Base-by-base conservation (phyloP, 1,139 yeast species). In the Kodamaea fungicola region DNA sequence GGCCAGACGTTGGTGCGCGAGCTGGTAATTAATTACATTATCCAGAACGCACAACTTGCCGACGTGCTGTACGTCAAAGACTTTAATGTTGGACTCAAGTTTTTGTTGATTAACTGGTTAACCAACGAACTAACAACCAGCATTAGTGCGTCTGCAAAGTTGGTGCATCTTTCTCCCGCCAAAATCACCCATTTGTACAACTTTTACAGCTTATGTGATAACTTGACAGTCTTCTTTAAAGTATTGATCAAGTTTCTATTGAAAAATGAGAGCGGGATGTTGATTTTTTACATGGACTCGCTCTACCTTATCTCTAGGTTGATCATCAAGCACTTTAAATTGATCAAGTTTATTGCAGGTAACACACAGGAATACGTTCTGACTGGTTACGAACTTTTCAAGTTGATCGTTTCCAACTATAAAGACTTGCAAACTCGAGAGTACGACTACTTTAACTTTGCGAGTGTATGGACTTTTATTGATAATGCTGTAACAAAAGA, bases 91-190 rank as follows among this genome's bases (percentile, higher is more conserved):
- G 80, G 80, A 0, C 50, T 70, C 19, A 67, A 63, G 41, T 69
- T 71, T 40, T 57, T 71, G 22, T 49, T 74, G 3, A 59, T 70
- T 2, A 73, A 71, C 43, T 64, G 73, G 69, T 48, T 71, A 13
- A 68, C 76, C 1, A 59, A 58, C 22, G 71, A 69, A 37, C 49
- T 75, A 12, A 66, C 66, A 38, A 34, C 44, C 0, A 50, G 55
- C 0, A 53, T 71, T 2, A 47, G 54, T 3, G 53, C 54, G 10
- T 62, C 74, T 0, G 59, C 67, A 0, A 64, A 57, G 37, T 52
- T 71, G 34, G 58, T 72, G 2, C 74, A 66, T 42, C 54, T 72
- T 3, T 59, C 62, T 7, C 65, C 71, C 2, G 43, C 49, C 3
- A 57, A 59, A 5, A 46, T 75, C 3, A 48, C 69, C 10, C 41